These are phyloP conservation scores for Yarrowia bubula DNA, from an alignment of 805 yeast species.

Conservation along the genomic window DNA sequence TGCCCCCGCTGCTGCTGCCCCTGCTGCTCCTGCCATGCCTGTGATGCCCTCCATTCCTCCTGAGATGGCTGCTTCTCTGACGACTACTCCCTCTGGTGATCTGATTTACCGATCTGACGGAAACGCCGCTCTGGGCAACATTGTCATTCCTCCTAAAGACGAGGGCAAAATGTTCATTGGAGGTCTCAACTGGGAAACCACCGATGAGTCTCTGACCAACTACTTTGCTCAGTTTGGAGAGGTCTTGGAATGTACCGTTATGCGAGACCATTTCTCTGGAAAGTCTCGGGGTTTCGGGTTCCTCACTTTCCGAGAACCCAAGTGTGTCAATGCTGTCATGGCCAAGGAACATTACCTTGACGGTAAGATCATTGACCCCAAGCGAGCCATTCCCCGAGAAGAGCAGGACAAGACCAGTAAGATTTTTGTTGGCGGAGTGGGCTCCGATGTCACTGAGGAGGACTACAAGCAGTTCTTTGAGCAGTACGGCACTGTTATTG, in stretches of 20 bases:
- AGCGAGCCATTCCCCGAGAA: conserved; percentile 94
- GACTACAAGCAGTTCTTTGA: conserved; percentile 85
- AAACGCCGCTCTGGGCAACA: conserved; percentile 41
- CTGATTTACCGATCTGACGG: conserved; percentile 19
- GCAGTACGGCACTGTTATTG: conserved; percentile 86
- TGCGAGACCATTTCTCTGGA: conserved; percentile 86
- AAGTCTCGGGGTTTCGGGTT: conserved; percentile 95
- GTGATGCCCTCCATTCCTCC: not conserved
- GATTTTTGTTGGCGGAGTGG: conserved; percentile 95
- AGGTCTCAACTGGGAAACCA: conserved; percentile 97
- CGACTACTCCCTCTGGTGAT: not conserved
- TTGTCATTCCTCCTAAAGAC: conserved; percentile 55
- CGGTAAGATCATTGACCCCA: conserved; percentile 96
- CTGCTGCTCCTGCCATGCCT: conserved; percentile 27
- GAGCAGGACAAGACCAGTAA: conserved; percentile 97
- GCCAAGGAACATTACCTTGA: conserved; percentile 84
- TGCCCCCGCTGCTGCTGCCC: conserved; percentile 28
- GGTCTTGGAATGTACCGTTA: conserved; percentile 81
- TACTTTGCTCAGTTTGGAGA: conserved; percentile 89
- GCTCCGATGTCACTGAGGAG: conserved; percentile 86
- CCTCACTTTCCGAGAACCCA: conserved; percentile 77
- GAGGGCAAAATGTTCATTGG: conserved; percentile 94
- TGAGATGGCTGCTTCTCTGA: not conserved
- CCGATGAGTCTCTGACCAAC: conserved; percentile 77
- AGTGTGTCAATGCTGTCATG: conserved; percentile 81